Evolutionary conservation across 345 rosid species (phyloP), one percentile per base, ranked within the genome.

Genomic region (Microthlaspi erraticum): DNA sequence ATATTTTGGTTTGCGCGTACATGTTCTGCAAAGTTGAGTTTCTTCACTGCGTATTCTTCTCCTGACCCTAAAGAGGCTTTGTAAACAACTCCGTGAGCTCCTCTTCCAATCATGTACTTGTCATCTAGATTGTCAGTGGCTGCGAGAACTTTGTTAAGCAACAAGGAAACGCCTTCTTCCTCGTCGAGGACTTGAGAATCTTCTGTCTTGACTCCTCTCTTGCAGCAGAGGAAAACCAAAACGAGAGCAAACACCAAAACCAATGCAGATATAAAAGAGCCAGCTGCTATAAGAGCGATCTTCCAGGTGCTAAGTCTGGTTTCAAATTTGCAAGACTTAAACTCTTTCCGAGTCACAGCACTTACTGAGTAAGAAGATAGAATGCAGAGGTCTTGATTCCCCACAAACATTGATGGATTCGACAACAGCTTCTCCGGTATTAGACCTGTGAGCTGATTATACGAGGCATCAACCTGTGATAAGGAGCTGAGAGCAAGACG

Each of bases 41-140:
- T 90, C 81, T 92, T 92, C 16, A 83, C 82, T 5, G 95, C 96
- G 53, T 78, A 90, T 29, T 78, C 76, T 41, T 80, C 53, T 17
- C 78, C 82, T 19, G 78, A 78, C 6, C 69, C 80, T 76, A 90
- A 29, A 12, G 75, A 70, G 33, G 86, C 96, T 79, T 81, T 90
- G 60, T 84, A 92, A 61, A 92, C 90, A 51, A 79, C 79, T 76
- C 96, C 98, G 53, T 92, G 98, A 16, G 84, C 87, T 73, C 96
- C 98, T 73, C 76, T 84, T 32, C 94, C 79, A 20, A 74, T 67
- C 41, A 67, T 67, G 68, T 74, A 74, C 68, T 60, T 74, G 41
- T 66, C 68, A 53, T 74, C 63, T 41, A 67, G 73, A 67, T 74
- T 74, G 8, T 67, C 78, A 74, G 78, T 88, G 43, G 86, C 96